phyloP scores from a whole-genome alignment of 805 yeast species.

The Monosporozyma siamensis region DNA sequence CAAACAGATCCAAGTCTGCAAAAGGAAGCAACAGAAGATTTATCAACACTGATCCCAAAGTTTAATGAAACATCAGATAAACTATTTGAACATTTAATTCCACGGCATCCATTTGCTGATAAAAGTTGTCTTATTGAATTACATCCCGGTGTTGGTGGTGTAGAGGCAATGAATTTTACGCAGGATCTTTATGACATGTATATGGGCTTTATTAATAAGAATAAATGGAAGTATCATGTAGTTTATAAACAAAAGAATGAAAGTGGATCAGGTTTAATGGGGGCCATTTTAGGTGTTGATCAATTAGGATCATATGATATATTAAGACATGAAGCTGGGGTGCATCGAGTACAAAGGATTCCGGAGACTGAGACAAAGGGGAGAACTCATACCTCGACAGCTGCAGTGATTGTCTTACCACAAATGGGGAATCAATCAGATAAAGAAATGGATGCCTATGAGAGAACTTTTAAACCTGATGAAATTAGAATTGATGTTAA shows the following conservation, averaged over 20 bases:
- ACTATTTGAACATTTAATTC: constrained; percentile 55
- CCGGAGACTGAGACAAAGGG: constrained; percentile 94
- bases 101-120: constrained; percentile 68
- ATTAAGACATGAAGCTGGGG: constrained; percentile 83
- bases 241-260: constrained; percentile 48
- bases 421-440: constrained; percentile 54
- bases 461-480: constrained; percentile 69
- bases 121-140: constrained; percentile 73
- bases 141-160: constrained; percentile 94
- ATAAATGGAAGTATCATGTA: constrained; percentile 59
- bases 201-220: constrained; percentile 51
- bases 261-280: constrained; percentile 59
- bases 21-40: constrained; percentile 55
- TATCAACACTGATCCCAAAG: constrained; percentile 38
- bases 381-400: constrained; percentile 89
- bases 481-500: constrained; percentile 93
- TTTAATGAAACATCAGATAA: constrained; percentile 35
- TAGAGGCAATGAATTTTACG: constrained; percentile 84
- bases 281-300: constrained; percentile 67
- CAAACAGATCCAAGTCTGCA: constrained; percentile 29
- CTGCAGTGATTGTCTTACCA: constrained; percentile 91
- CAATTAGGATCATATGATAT: constrained; percentile 68
- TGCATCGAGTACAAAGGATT: constrained; percentile 88
- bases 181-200: constrained; percentile 78
- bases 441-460: constrained; percentile 40